Conservation (phyloP, 805 yeast genomes). For the Metschnikowia reukaufii region DNA sequence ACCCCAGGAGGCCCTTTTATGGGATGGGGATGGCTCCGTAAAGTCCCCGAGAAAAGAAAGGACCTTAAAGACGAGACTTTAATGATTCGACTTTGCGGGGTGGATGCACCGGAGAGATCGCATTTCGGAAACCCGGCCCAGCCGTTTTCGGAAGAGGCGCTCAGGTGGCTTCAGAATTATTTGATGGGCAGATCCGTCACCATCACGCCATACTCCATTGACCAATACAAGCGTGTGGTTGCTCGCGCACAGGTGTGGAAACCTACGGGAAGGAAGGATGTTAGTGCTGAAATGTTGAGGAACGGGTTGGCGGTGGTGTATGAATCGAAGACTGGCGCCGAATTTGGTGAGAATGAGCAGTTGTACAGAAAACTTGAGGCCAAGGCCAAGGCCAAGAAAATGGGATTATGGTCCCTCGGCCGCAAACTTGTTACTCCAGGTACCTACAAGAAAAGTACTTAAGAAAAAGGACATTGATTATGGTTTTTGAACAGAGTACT, state of each 20-base stretch:
- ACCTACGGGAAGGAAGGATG: slow-evolving; percentile 64
- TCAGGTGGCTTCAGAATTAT: slow-evolving; percentile 68
- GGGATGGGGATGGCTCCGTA: slow-evolving; percentile 94
- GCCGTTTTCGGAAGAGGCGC: slow-evolving; percentile 81
- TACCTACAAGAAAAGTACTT: slow-evolving; percentile 54
- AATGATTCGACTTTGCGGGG: slow-evolving; percentile 81
- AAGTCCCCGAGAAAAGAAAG: slow-evolving; percentile 54
- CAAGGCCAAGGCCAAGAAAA: slow-evolving; percentile 52
- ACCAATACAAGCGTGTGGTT: slow-evolving; percentile 88
- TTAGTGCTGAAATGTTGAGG: slow-evolving; percentile 83
- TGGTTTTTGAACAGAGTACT: too few relatives aligned
- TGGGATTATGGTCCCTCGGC: slow-evolving; percentile 70
- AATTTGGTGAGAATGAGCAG: slow-evolving; percentile 76
- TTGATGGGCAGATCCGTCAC: slow-evolving; percentile 67
- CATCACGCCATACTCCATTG: slow-evolving; percentile 76
- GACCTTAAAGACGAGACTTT: slow-evolving; percentile 64
- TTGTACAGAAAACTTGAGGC: slow-evolving; percentile 60
- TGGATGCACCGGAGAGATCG: slow-evolving; percentile 95
- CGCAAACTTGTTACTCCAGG: slow-evolving; percentile 68
- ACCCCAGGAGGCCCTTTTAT: slow-evolving; percentile 85
- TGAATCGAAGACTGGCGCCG: slow-evolving; percentile 78
- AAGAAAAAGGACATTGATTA: neutral
- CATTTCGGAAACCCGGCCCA: slow-evolving; percentile 95
- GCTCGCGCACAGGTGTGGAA: slow-evolving; percentile 68
- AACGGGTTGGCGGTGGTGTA: slow-evolving; percentile 85